Evolutionary conservation across 139 green algal genomes (phyloP).

Genomic region (Chlorella sp.): DNA sequence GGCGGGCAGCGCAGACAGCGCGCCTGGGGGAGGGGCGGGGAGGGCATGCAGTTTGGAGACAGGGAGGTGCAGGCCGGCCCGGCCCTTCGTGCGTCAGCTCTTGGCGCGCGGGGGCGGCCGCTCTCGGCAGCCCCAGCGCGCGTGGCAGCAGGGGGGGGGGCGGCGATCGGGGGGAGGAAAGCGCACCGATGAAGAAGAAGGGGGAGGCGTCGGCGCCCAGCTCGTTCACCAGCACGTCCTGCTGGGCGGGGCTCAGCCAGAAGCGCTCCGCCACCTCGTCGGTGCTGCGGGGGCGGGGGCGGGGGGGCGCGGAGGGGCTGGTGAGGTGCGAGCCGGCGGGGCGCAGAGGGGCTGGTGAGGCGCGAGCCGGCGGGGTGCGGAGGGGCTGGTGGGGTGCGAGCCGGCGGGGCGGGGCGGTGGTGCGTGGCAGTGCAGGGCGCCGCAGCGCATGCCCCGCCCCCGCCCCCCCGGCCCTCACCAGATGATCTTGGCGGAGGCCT

Average conservation of each 20-base stretch:
- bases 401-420: background rate
- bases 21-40: background rate
- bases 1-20: background rate
- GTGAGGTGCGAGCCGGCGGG: background rate
- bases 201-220: constrained; percentile 22
- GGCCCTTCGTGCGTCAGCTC: background rate
- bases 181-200: constrained; percentile 15
- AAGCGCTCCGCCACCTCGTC: background rate
- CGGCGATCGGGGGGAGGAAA: too few species aligned
- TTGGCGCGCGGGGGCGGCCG: background rate
- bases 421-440: background rate
- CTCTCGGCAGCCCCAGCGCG: background rate
- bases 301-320: background rate
- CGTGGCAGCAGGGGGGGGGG: background rate
- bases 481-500: constrained; percentile 25
- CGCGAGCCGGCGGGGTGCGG: background rate
- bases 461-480: background rate
- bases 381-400: background rate
- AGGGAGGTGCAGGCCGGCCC: background rate
- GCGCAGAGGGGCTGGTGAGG: background rate
- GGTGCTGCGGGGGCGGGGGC: background rate
- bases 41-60: too few species aligned
- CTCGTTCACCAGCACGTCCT: constrained; percentile 28
- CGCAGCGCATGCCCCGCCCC: background rate
- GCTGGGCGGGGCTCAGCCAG: constrained; percentile 31